A percentile compares a stretch with the other conserved stretches of the same genome.
Conservation (phyloP, 169 alveolate species). For the Plasmodium vivax region DNA sequence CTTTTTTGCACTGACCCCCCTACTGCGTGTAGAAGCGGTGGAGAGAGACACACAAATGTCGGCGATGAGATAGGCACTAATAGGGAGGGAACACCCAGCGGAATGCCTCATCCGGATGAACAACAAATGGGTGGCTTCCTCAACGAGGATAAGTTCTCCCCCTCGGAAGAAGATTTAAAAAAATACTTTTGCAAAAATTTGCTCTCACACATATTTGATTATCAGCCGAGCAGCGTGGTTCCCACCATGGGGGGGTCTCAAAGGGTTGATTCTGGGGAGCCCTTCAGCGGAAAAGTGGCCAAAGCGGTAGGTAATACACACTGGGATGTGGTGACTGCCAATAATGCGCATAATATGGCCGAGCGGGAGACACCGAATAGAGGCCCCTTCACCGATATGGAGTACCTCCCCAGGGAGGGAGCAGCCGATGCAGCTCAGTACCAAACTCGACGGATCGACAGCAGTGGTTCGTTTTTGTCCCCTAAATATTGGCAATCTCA, state of each 20-base stretch:
- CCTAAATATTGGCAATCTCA: background rate
- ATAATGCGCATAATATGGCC: background rate
- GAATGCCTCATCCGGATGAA: background rate
- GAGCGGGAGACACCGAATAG: background rate
- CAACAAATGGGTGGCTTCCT: background rate
- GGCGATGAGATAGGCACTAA: background rate
- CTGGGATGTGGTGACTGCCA: background rate
- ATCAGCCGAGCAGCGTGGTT: background rate
- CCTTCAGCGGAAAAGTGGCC: background rate
- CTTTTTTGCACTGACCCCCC: background rate
- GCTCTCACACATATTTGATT: background rate
- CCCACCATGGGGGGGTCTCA: background rate
- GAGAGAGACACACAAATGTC: background rate
- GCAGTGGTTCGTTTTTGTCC: background rate
- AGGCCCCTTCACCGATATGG: background rate
- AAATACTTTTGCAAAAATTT: slow-evolving; percentile 11
- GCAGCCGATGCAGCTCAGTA: background rate
- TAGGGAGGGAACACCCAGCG: background rate
- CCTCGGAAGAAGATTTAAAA: background rate
- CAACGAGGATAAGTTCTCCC: background rate
- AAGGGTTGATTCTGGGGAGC: background rate
- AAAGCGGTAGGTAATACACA: background rate
- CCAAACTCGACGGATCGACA: background rate
- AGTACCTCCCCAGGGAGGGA: background rate
- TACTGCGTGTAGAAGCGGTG: background rate